These are phyloP conservation scores for Arxiozyma slooffiae DNA, from an alignment of 1,139 yeast genomes.

Conservation along the genomic window DNA sequence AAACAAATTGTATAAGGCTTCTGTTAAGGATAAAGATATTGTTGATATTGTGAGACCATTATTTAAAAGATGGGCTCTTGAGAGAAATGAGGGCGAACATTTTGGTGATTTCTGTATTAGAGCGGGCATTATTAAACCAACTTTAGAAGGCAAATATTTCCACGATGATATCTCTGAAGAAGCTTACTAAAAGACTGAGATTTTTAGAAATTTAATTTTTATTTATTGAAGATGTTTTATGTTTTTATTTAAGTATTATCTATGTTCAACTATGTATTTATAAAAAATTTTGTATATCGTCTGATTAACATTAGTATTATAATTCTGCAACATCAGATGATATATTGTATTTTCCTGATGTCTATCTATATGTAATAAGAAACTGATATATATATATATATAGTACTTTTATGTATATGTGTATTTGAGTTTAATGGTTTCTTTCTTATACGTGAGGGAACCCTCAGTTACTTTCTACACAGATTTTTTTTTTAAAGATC, in stretches of 20 bases:
- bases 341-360: too few species aligned
- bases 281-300: too few species aligned
- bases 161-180: constrained; percentile 89
- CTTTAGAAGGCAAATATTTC: constrained; percentile 85
- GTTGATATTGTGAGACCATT: constrained; percentile 66
- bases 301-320: too few species aligned
- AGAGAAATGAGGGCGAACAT: constrained; percentile 83
- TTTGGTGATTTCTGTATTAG: constrained; percentile 92
- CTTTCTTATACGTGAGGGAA: too few species aligned
- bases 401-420: too few species aligned
- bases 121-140: constrained; percentile 76
- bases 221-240: background rate
- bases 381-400: too few species aligned
- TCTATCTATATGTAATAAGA: too few species aligned
- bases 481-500: too few species aligned
- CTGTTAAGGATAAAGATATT: constrained; percentile 85
- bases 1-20: constrained; percentile 81
- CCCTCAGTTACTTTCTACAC: too few species aligned
- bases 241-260: background rate
- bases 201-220: background rate
- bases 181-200: constrained; percentile 29
- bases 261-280: background rate
- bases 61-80: constrained; percentile 90
- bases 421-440: too few species aligned
- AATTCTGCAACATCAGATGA: too few species aligned